Conservation (phyloP, 768 basidiomycete genomes). For the Chalciporus sphaerocephalus region DNA sequence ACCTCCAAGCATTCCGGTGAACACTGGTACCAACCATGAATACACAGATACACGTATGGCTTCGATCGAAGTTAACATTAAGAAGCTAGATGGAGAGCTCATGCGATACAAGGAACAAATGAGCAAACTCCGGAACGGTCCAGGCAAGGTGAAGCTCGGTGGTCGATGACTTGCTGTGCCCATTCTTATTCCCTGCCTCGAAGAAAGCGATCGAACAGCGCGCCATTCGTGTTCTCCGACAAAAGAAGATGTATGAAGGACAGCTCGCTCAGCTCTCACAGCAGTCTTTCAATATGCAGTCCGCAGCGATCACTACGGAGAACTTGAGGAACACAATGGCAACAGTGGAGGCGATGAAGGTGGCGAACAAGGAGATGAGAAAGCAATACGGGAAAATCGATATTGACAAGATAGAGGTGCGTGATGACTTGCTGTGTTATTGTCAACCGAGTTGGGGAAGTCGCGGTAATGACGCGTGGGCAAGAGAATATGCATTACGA, state of each 20-base stretch:
- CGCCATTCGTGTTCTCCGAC: conserved; percentile 88
- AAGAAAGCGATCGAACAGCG: conserved; percentile 91
- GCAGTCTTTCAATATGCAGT: conserved; percentile 99
- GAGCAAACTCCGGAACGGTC: conserved; percentile 87
- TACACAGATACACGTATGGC: conserved; percentile 86
- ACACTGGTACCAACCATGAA: not conserved
- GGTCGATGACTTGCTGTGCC: not conserved
- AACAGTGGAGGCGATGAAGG: conserved; percentile 93
- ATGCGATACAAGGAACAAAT: conserved; percentile 92
- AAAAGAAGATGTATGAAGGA: conserved; percentile 93
- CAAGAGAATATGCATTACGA: conserved; percentile 91
- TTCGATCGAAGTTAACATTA: conserved; percentile 92
- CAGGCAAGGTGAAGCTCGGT: conserved; percentile 73
- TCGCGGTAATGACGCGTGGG: not conserved
- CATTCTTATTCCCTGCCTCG: not conserved
- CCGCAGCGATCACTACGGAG: conserved; percentile 91
- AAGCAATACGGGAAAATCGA: conserved; percentile 97
- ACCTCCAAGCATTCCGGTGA: not conserved
- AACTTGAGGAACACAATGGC: conserved; percentile 99
- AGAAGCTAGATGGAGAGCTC: conserved; percentile 93
- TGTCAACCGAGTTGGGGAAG: not conserved
- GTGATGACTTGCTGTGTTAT: conserved; percentile 14
- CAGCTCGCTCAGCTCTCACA: conserved; percentile 89
- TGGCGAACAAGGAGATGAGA: conserved; percentile 93
- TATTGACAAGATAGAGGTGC: conserved; percentile 96